Percentiles rank a stretch among this genome's conserved stretches.
Conservation (phyloP, 2,329 filamentous ascomycete species). For the Colletotrichum lupini region DNA sequence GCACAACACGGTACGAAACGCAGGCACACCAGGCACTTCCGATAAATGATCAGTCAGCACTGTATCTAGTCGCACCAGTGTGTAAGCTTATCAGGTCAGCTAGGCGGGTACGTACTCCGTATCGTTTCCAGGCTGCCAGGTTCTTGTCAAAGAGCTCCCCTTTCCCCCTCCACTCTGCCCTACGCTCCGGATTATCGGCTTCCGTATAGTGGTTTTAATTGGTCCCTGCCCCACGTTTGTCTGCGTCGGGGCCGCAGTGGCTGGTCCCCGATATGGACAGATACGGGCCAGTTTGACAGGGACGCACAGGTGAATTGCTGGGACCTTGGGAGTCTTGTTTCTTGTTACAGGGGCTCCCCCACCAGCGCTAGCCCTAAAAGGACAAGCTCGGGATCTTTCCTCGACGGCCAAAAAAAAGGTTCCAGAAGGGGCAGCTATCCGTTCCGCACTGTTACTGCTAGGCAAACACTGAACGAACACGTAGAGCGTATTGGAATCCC, state of each 20-base stretch:
- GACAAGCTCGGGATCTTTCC: constrained; percentile 18
- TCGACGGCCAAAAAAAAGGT: constrained; percentile 33
- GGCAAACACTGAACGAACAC: constrained; percentile 37
- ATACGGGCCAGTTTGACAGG: constrained; percentile 2
- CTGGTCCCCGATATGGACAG: constrained; percentile 18
- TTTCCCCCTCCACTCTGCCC: constrained; percentile 10
- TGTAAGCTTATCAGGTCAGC: neutral
- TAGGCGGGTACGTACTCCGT: neutral
- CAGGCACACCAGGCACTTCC: neutral
- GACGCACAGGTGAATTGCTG: constrained; percentile 21
- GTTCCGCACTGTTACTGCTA: neutral
- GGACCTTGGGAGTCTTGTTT: constrained; percentile 23
- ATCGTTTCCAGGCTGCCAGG: neutral
- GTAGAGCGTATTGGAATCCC: constrained; percentile 38
- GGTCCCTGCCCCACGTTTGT: constrained; percentile 33
- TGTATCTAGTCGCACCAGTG: neutral
- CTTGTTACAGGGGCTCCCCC: constrained; percentile 19
- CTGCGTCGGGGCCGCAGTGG: constrained; percentile 24
- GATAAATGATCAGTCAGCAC: neutral
- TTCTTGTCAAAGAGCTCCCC: constrained; percentile 1
- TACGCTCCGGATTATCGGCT: constrained; percentile 29
- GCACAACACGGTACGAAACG: neutral
- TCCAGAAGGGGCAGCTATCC: constrained; percentile 30
- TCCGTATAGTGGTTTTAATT: constrained; percentile 8
- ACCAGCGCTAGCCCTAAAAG: constrained; percentile 21